These are phyloP conservation scores for Pythium brachiatum DNA, from an alignment of 352 stramenopile species.

Conservation along the genomic window DNA sequence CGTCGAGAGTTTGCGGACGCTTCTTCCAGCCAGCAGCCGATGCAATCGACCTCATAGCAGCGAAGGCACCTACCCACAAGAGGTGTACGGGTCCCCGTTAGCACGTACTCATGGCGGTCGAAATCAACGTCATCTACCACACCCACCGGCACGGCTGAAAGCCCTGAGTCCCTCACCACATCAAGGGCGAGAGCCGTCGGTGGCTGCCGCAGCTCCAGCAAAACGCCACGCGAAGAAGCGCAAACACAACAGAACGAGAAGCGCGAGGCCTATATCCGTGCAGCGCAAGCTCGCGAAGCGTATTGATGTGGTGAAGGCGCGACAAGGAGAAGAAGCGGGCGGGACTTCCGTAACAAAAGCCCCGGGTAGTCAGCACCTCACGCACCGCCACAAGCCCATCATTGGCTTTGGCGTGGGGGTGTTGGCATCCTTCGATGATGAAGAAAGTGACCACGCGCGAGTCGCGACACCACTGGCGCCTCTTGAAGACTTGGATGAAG, in stretches of 20 bases:
- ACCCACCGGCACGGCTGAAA: slow-evolving; percentile 37
- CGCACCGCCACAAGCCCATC: neutral
- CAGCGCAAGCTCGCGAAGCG: slow-evolving; percentile 49
- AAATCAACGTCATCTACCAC: slow-evolving; percentile 15
- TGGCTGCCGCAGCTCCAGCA: too few relatives aligned
- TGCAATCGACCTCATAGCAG: slow-evolving; percentile 20
- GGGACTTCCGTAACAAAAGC: slow-evolving; percentile 16
- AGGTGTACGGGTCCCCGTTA: slow-evolving; percentile 13
- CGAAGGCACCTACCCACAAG: slow-evolving; percentile 9
- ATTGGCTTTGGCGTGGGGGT: neutral
- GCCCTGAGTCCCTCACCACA: slow-evolving; percentile 25
- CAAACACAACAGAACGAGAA: neutral
- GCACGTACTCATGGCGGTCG: slow-evolving; percentile 13
- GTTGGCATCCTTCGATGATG: neutral
- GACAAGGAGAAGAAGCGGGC: slow-evolving; percentile 9
- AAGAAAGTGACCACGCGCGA: neutral
- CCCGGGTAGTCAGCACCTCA: slow-evolving; percentile 6
- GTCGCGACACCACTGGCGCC: slow-evolving; percentile 4
- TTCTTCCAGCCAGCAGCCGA: slow-evolving; percentile 32
- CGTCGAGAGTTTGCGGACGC: slow-evolving; percentile 54
- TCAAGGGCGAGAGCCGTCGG: neutral
- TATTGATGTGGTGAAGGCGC: slow-evolving; percentile 38
- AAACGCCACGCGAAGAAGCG: neutral
- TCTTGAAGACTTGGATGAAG: slow-evolving; percentile 51
- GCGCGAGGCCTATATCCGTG: slow-evolving; percentile 22